A percentile compares a stretch with the other conserved stretches of the same genome.
Evolutionary conservation across 306 rosid genomes (phyloP).

Genomic region (Ormosia emarginata): DNA sequence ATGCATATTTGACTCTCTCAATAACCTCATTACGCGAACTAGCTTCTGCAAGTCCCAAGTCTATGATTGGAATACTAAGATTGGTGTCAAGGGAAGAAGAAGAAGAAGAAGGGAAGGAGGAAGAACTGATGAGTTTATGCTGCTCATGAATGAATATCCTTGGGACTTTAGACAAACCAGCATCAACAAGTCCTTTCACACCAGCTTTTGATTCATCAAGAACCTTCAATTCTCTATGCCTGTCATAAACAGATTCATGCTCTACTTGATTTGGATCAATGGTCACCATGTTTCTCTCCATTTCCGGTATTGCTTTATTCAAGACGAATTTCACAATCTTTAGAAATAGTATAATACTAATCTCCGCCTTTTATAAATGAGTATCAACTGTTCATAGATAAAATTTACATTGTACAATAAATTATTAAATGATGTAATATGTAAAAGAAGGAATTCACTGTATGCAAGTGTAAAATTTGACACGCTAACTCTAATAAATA

Average conservation of each 20-base stretch:
- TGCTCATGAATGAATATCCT: slow-evolving; percentile 20
- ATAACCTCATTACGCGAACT: background rate
- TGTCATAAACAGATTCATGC: background rate
- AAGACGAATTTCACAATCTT: too few species aligned
- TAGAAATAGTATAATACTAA: too few species aligned
- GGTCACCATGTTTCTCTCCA: background rate
- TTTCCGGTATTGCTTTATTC: background rate
- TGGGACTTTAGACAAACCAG: slow-evolving; percentile 28
- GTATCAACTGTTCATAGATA: too few species aligned
- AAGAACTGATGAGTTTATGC: background rate
- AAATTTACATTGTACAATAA: too few species aligned
- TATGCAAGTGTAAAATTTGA: too few species aligned
- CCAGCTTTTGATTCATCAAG: slow-evolving; percentile 36
- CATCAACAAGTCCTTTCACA: slow-evolving; percentile 38
- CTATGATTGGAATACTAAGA: slow-evolving; percentile 1
- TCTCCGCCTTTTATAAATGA: too few species aligned
- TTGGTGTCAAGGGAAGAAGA: background rate
- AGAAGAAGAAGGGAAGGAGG: background rate
- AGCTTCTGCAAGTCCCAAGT: background rate
- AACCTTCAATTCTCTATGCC: slow-evolving; percentile 19
- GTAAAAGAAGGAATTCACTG: too few species aligned
- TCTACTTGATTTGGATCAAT: background rate
- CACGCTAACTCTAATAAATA: too few species aligned
- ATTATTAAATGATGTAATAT: too few species aligned
- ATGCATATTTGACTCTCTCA: background rate